A percentile compares a stretch with the other conserved stretches of the same genome.
Evolutionary conservation across 306 rosid species (phyloP).

Genomic region (Morella rubra): DNA sequence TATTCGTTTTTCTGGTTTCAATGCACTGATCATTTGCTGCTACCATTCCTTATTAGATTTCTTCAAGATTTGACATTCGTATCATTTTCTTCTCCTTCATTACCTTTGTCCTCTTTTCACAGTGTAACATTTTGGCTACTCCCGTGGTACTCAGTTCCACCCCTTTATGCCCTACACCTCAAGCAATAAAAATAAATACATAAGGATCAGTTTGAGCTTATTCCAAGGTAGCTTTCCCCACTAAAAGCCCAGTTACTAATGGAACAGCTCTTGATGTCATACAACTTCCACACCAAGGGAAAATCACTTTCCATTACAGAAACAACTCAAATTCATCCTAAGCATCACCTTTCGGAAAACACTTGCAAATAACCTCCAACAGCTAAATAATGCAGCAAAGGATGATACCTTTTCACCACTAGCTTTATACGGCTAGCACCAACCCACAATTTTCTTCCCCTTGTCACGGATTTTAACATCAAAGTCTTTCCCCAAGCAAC

Average conservation of each 20-base stretch:
- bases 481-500: background rate
- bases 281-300: background rate
- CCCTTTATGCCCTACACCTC: background rate
- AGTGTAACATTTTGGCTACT: background rate
- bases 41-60: background rate
- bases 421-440: background rate
- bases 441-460: background rate
- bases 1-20: no score
- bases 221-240: background rate
- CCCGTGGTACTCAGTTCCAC: background rate
- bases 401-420: background rate
- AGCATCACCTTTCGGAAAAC: background rate
- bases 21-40: background rate
- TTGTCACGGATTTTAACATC: background rate
- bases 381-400: background rate
- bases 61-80: background rate
- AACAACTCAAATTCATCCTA: background rate
- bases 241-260: background rate
- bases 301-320: background rate
- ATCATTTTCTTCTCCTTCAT: background rate
- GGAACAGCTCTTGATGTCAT: background rate
- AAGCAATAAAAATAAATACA: background rate
- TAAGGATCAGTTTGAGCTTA: background rate
- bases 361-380: background rate
- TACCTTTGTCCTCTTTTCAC: background rate